Conservation (phyloP, 225 moss, liverwort and hornwort genomes). For the Bryum argenteum region DNA sequence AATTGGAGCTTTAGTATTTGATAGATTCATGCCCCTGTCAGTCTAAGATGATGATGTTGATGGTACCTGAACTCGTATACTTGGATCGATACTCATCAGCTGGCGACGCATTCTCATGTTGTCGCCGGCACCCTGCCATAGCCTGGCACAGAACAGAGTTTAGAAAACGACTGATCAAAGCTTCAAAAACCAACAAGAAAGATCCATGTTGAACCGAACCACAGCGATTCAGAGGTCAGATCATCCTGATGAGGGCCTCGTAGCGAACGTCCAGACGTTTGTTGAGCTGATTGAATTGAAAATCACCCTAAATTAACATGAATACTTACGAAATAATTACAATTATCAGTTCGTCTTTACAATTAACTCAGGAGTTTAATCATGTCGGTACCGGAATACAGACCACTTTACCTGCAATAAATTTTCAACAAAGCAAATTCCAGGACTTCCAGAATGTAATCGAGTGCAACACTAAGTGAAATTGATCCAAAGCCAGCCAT, state of each 20-base stretch:
- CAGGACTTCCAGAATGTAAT: background rate
- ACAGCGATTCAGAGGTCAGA: background rate
- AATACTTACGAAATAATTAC: background rate
- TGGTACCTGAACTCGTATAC: conserved; percentile 49
- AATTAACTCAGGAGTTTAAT: conserved; percentile 13
- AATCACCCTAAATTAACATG: background rate
- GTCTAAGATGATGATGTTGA: conserved; percentile 7
- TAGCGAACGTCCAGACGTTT: background rate
- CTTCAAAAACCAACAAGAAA: conserved; percentile 20
- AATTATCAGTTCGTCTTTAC: background rate
- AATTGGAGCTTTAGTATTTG: background rate
- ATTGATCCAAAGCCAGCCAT: background rate
- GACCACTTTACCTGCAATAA: background rate
- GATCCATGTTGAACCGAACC: background rate
- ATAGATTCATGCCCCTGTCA: background rate
- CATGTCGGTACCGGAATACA: background rate
- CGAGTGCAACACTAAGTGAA: background rate
- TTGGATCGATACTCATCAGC: conserved; percentile 54
- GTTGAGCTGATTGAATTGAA: background rate
- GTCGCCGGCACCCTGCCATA: conserved; percentile 89
- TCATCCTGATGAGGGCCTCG: background rate
- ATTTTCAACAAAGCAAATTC: background rate
- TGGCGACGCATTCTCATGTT: conserved; percentile 60
- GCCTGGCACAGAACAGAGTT: conserved; percentile 40
- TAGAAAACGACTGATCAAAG: conserved; percentile 4